Base-by-base conservation (phyloP, 495 filamentous ascomycete genomes). In the Penicillium bovifimosum region DNA sequence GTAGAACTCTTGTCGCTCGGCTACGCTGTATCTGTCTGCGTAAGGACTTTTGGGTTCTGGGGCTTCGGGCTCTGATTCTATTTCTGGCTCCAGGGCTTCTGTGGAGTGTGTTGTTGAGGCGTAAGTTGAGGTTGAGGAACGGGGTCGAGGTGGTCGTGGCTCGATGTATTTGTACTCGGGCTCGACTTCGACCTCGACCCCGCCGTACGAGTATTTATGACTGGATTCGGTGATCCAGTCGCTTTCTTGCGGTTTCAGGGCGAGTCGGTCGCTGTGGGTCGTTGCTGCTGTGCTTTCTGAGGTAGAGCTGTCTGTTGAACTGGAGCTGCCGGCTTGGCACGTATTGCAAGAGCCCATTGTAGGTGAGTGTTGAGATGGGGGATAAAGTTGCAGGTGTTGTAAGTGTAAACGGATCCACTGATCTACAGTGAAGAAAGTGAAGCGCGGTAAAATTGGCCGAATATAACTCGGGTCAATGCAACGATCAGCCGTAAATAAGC, bases 71-170 rank as follows among this genome's bases (percentile, higher is more conserved):
- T n/a, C n/a, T n/a, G n/a, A n/a, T n/a, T n/a, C n/a, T n/a, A n/a
- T n/a, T 43, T 88, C 81, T 11, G 65, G 65, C 9, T 44, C 13
- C 9, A 80, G 64, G 1, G 87, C 84, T 41, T 84, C 80, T 14
- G 75, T 73, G 5, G 87, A 89, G 13, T 78, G 73, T 27, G 77
- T 76, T 0, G 86, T 88, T 9, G 91, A 95, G 55, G 84, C 83
- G 62, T 90, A 92, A 2, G 89, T 95, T 50, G 90, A 86, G 47
- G 80, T 77, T 1, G 90, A 92, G 35, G 81, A 79, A 33, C 79
- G 79, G 24, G 84, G 77, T 35, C 77, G 78, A 9, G 38, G 28
- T 8, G 11, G 11, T 10, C 46, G 39, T 8, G n/a, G 34, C 34
- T 36, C 34, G 9, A 10, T 36, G 34, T 50, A 28, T 34, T 54